Conservation (phyloP, 352 stramenopile species). For the Globisporangium ultimum region DNA sequence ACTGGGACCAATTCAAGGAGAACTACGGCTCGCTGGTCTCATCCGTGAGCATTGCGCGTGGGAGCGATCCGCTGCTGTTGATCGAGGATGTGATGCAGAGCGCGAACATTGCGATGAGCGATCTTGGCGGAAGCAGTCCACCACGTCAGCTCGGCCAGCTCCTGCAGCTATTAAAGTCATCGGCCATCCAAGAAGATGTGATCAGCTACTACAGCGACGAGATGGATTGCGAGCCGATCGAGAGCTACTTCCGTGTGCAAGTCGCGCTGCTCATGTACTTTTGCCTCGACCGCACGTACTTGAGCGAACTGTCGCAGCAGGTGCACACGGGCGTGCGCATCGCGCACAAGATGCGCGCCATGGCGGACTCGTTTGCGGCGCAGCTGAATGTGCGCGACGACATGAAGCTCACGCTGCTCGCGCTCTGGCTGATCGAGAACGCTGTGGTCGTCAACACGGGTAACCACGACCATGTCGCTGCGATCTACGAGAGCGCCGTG, state of each 20-base stretch:
- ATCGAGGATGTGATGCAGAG: conserved; percentile 81
- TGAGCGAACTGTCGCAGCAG: conserved; percentile 47
- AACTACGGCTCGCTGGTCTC: conserved; percentile 56
- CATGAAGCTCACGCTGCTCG: conserved; percentile 79
- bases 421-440: conserved; percentile 81
- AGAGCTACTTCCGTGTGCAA: conserved; percentile 74
- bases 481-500: conserved; percentile 64
- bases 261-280: conserved; percentile 80
- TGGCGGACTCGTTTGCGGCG: conserved; percentile 68
- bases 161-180: conserved; percentile 43
- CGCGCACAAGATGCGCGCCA: conserved; percentile 52
- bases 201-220: conserved; percentile 61
- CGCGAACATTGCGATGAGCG: conserved; percentile 30
- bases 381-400: conserved; percentile 74
- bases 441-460: conserved; percentile 64
- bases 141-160: conserved; percentile 48
- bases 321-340: conserved; percentile 49
- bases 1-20: conserved; percentile 66
- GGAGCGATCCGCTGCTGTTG: conserved; percentile 44
- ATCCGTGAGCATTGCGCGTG: conserved; percentile 24
- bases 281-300: conserved; percentile 63
- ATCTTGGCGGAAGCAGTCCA: conserved; percentile 36
- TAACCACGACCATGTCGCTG: conserved; percentile 52
- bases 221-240: conserved; percentile 62
- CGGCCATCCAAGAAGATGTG: conserved; percentile 53